Percentiles rank a stretch among this genome's conserved stretches.
These are phyloP conservation scores for Phalaenopsis equestris DNA, from an alignment of 106 monocot species.

Conservation along the genomic window DNA sequence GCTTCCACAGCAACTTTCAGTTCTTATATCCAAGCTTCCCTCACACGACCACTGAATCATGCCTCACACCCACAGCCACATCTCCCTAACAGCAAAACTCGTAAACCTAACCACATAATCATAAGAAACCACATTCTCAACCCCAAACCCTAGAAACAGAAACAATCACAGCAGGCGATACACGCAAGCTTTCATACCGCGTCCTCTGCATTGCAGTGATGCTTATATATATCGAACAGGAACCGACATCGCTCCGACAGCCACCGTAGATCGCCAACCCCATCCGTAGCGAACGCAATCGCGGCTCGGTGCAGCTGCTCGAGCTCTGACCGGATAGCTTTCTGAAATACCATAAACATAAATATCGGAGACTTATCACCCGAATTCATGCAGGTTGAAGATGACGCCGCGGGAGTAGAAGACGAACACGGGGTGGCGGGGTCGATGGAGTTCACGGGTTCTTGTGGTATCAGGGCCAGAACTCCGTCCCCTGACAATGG, in stretches of 20 bases:
- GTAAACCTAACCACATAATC: neutral
- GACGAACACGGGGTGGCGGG: slow-evolving; percentile 6
- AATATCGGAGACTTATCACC: slow-evolving; percentile 57
- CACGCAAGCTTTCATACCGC: slow-evolving; percentile 41
- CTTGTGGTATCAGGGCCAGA: slow-evolving; percentile 1
- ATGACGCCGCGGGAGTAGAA: neutral
- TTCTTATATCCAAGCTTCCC: no score
- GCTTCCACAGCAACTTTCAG: no score
- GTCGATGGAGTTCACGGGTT: slow-evolving; percentile 4
- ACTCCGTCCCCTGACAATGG: slow-evolving; percentile 5
- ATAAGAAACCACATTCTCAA: neutral
- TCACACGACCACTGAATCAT: no score
- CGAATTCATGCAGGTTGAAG: slow-evolving; percentile 4
- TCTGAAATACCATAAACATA: slow-evolving; percentile 84
- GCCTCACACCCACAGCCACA: no score
- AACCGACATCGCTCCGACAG: slow-evolving; percentile 61
- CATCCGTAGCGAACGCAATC: slow-evolving; percentile 59
- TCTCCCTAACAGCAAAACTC: no score
- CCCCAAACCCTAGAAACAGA: neutral
- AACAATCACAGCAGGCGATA: neutral
- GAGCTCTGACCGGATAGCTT: slow-evolving; percentile 79
- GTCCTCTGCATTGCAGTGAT: slow-evolving; percentile 96
- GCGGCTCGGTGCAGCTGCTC: slow-evolving; percentile 70
- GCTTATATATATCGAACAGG: slow-evolving; percentile 74
- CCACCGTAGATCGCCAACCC: slow-evolving; percentile 46